Conservation (phyloP, 2,329 filamentous ascomycete species). For the Podosphaera fusca region DNA sequence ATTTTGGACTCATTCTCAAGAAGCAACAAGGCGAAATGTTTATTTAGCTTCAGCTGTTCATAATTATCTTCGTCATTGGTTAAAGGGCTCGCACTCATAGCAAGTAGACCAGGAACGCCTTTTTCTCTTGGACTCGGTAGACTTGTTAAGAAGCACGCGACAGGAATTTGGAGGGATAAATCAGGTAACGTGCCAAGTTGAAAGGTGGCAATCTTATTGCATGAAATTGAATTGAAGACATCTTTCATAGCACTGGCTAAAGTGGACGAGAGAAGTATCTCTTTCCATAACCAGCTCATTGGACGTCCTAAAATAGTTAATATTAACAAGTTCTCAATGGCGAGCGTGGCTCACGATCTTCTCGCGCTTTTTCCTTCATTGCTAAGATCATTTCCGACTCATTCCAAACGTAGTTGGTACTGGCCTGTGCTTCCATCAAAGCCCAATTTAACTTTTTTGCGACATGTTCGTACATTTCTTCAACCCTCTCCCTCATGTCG, state of each 20-base stretch:
- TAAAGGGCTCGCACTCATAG: slow-evolving; percentile 67
- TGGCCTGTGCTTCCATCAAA: slow-evolving; percentile 77
- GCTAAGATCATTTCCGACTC: slow-evolving; percentile 66
- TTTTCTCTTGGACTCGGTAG: slow-evolving; percentile 45
- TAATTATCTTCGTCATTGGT: slow-evolving; percentile 43
- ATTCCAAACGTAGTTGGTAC: slow-evolving; percentile 74
- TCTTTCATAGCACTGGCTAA: slow-evolving; percentile 65
- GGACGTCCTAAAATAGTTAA: slow-evolving; percentile 14
- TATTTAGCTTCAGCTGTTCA: slow-evolving; percentile 48
- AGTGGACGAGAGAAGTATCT: slow-evolving; percentile 49
- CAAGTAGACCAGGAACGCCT: slow-evolving; percentile 53
- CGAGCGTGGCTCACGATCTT: slow-evolving; percentile 23
- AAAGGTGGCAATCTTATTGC: slow-evolving; percentile 68
- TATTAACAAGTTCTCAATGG: not conserved
- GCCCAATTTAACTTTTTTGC: slow-evolving; percentile 84
- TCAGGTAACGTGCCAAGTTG: slow-evolving; percentile 33
- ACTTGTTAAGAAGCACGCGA: slow-evolving; percentile 45
- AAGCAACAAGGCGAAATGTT: slow-evolving; percentile 68
- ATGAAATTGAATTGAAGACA: slow-evolving; percentile 58
- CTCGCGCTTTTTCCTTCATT: slow-evolving; percentile 61
- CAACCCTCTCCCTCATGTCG: slow-evolving; percentile 49
- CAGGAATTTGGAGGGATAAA: slow-evolving; percentile 39
- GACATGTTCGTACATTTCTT: slow-evolving; percentile 71
- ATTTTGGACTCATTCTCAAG: slow-evolving; percentile 61
- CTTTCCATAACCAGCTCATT: slow-evolving; percentile 44